phyloP scores from a whole-genome alignment of 129 eudicot genomes.

The Flaveria bidentis region DNA sequence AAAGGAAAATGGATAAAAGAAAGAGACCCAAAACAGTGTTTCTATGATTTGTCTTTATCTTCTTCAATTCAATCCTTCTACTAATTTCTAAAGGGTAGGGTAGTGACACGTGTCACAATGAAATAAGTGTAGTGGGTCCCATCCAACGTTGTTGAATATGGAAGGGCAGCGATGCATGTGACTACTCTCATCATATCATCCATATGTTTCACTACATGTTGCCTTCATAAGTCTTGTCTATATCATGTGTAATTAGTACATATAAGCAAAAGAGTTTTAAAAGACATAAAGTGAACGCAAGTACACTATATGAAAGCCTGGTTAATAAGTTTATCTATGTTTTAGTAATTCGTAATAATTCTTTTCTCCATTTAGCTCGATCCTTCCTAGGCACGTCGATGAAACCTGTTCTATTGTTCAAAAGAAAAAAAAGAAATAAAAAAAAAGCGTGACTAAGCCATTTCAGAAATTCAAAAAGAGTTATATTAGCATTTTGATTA shows the following conservation, averaged over 20 bases:
- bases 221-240: slow-evolving; percentile 23
- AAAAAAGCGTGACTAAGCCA: no score
- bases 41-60: background rate
- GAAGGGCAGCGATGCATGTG: slow-evolving; percentile 46
- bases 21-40: slow-evolving; percentile 6
- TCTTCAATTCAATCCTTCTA: background rate
- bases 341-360: no score
- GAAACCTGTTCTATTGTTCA: no score
- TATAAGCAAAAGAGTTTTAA: no score
- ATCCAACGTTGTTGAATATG: slow-evolving; percentile 17
- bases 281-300: no score
- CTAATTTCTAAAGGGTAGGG: slow-evolving; percentile 14
- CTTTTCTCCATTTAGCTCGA: no score
- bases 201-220: slow-evolving; percentile 7
- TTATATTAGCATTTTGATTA: no score
- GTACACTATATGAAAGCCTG: no score
- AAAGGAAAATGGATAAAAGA: background rate
- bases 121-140: slow-evolving; percentile 31
- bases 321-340: no score
- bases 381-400: no score
- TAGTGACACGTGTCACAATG: slow-evolving; percentile 34
- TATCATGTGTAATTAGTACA: background rate
- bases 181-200: slow-evolving; percentile 16
- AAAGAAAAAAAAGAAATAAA: no score
- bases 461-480: no score